Evolutionary conservation across 257 asterid genomes (phyloP), one percentile per base, ranked within the genome.

Genomic region (Ballota nigra): DNA sequence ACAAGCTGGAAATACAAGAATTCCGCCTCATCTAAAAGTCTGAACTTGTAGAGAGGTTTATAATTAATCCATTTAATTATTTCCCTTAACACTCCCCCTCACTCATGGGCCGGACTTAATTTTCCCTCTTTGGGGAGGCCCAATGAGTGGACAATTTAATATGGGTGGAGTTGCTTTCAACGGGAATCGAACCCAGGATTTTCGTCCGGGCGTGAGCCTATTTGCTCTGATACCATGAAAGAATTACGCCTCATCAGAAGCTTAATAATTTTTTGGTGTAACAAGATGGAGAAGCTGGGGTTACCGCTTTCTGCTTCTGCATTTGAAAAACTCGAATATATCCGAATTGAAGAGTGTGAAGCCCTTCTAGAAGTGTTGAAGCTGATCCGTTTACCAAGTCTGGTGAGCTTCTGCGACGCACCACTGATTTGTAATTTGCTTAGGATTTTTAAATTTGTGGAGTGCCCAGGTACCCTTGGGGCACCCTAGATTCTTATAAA

Each of bases 341-440:
- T 43, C 52, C 4, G 19, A 18, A 4, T 43, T 15, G 0, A 4
- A 2, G 1, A 0, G 6, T 43, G 52, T 43, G 18, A 43, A 12
- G 52, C 13, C n/a, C n/a, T n/a, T 34, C 62, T 80, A 58, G 58
- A 41, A 47, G 13, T 12, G 1, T 41, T 80, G 18, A 3, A 20
- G 23, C 53, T 70, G 68, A 5, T 41, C 2, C 13, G 8, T 5
- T 28, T 76, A 34, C 76, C 81, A 72, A 15, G 19, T 24, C 73
- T 80, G 36, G 57, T 60, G 49, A 53, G 72, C 68, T 41, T 80
- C 67, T 66, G 75, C 76, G 63, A 55, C 11, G 24, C 57, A 5
- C 3, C 24, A 0, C 11, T 49, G 3, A n/a, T 49, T 49, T 49
- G 57, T 16, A 49, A 49, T 43, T 12, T 4, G 2, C 52, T 43